phyloP scores from a whole-genome alignment of 441 rosid genomes.

The Pelargonium citronellum region DNA sequence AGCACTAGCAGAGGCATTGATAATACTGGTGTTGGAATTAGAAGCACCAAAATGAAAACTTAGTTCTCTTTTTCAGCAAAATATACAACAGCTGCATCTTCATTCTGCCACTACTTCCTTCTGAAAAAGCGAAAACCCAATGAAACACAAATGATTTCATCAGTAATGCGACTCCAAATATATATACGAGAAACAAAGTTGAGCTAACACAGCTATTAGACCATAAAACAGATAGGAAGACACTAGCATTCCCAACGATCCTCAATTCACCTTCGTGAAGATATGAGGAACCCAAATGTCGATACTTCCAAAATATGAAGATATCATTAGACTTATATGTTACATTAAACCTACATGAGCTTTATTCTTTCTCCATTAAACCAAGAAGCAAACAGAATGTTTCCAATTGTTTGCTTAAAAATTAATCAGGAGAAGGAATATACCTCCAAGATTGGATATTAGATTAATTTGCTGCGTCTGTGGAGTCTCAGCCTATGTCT shows the following conservation, averaged over 20 bases:
- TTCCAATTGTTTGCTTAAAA: neutral
- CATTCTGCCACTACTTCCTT: neutral
- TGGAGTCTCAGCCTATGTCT: neutral
- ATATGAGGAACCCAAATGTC: neutral
- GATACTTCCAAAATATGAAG: neutral
- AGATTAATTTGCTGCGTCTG: neutral
- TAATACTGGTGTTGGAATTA: neutral
- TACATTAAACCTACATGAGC: neutral
- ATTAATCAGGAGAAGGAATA: neutral
- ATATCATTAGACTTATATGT: neutral
- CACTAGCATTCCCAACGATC: neutral
- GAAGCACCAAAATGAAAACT: neutral
- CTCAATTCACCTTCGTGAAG: neutral
- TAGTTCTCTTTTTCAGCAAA: neutral
- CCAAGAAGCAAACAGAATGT: constrained; percentile 4
- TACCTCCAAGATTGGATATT: neutral
- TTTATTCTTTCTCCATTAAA: neutral
- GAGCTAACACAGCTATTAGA: no score
- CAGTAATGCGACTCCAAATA: neutral
- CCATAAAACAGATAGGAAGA: neutral
- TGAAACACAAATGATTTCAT: neutral
- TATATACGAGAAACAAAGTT: neutral
- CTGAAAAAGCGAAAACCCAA: neutral
- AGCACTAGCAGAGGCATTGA: neutral
- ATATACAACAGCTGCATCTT: neutral